Base-by-base conservation (phyloP, 2,329 filamentous ascomycete species). In the Talaromyces atroroseus region DNA sequence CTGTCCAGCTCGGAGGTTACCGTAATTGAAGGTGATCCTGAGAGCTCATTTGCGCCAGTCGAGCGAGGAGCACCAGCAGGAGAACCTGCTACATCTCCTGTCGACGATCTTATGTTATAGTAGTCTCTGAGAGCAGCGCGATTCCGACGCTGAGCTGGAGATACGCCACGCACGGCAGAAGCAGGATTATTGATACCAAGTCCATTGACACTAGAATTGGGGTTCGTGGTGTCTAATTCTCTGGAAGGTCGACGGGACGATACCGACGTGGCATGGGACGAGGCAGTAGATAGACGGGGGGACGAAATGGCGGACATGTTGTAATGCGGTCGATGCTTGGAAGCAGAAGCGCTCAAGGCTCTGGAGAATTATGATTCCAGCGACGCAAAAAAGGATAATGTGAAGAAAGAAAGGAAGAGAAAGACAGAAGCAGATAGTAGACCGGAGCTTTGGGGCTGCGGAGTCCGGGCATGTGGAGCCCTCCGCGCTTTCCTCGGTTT, bases 61-160 rank as follows among this genome's bases (percentile, higher is more conserved):
- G 63, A 78, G 69, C 65, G 54, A 68, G 73, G 69, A 29, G 72
- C 65, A 55, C 72, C 74, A 47, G 67, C 66, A 23, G 71, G 70
- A 56, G 50, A 29, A 65, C 72, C 54, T 62, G 62, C 21, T 61
- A 54, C 65, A 21, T 74, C 72, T 38, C 66, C 73, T 42, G 71
- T 65, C 6, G 73, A 68, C 2, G 78, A 70, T 62, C 85, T 87
- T 50, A 97, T 81, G 68, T 94, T 94, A 76, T 97, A 97, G 78
- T 96, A 97, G 68, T 96, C 91, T 65, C 94, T 88, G 20, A 97
- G 81, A 6, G 92, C 92, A 56, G 88, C 84, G 62, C 92, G 88
- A 74, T 95, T 95, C 60, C 88, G 81, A 56, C 82, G 80, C 20
- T 66, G 65, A 32, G 68, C 68, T n/a, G 71, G 71, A 34, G 73